Conservation (phyloP, 495 filamentous ascomycete species). For the Acidiella bohemica region DNA sequence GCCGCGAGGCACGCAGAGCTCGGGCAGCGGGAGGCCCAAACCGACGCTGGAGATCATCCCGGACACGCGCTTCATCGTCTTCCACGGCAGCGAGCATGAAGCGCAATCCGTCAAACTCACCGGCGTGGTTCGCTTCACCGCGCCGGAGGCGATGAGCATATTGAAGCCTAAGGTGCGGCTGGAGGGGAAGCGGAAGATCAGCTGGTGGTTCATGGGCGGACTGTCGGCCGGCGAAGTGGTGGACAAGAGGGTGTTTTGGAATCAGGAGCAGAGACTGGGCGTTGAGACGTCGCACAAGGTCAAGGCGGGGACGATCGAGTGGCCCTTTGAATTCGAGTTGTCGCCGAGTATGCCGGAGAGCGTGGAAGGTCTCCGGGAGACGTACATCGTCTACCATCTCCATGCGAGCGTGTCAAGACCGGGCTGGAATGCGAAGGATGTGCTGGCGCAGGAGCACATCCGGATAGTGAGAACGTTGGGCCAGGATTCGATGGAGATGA, state of each 20-base stretch:
- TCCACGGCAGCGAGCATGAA: conserved; percentile 28
- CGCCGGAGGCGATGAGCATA: conserved; percentile 25
- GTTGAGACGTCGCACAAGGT: conserved; percentile 45
- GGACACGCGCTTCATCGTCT: conserved; percentile 27
- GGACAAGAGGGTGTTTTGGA: conserved; percentile 24
- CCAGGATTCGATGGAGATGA: conserved; percentile 55
- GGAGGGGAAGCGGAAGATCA: conserved; percentile 26
- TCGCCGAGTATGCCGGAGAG: conserved; percentile 71
- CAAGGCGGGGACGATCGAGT: conserved; percentile 73
- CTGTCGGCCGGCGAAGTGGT: conserved; percentile 22
- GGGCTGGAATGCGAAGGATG: conserved; percentile 65
- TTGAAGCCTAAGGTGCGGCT: conserved; percentile 25
- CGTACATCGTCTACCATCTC: conserved; percentile 72
- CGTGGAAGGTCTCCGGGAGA: conserved; percentile 70
- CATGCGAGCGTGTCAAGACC: conserved; percentile 68
- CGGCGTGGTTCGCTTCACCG: conserved; percentile 27
- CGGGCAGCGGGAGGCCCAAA: conserved; percentile 4
- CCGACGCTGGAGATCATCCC: conserved; percentile 26
- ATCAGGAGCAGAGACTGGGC: conserved; percentile 22
- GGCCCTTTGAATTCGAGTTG: conserved; percentile 68
- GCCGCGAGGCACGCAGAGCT: conserved; percentile 2
- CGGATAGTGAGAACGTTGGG: conserved; percentile 80
- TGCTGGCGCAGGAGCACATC: conserved; percentile 63
- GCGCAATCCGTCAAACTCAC: conserved; percentile 22
- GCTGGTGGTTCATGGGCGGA: conserved; percentile 22